A percentile compares a stretch with the other conserved stretches of the same genome.
Conservation (phyloP, 2,329 filamentous ascomycete genomes). For the Ophiocordyceps polyrhachis-furcata region DNA sequence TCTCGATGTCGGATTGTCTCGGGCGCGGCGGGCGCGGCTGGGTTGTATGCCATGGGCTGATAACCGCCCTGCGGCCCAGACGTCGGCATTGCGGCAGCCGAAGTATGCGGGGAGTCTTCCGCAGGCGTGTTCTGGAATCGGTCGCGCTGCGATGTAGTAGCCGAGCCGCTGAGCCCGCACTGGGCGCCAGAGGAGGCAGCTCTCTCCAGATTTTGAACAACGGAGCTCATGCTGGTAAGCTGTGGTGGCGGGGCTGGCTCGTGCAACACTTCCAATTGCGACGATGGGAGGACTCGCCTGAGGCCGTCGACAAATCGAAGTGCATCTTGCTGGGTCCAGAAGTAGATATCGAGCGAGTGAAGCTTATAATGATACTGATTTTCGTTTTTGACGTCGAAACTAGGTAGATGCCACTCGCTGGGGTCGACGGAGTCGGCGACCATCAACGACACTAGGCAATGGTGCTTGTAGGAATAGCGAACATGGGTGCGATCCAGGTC, state of each 20-base stretch:
- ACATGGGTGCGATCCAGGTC: slow-evolving; percentile 47
- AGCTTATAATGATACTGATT: slow-evolving; percentile 65
- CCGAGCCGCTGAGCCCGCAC: slow-evolving; percentile 16
- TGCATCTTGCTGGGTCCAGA: slow-evolving; percentile 59
- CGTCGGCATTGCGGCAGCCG: slow-evolving; percentile 1
- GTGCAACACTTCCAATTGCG: slow-evolving; percentile 43
- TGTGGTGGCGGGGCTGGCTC: slow-evolving; percentile 36
- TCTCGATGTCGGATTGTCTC: slow-evolving; percentile 55
- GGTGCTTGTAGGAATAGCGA: slow-evolving; percentile 56
- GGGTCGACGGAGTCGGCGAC: slow-evolving; percentile 35
- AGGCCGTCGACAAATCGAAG: slow-evolving; percentile 51
- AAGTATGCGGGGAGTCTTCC: not conserved
- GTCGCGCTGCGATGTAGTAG: slow-evolving; percentile 2
- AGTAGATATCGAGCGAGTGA: slow-evolving; percentile 59
- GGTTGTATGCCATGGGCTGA: slow-evolving; percentile 56
- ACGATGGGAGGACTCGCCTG: slow-evolving; percentile 40
- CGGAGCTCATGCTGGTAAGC: slow-evolving; percentile 38
- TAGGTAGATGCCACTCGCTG: slow-evolving; percentile 58
- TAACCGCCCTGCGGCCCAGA: slow-evolving; percentile 27
- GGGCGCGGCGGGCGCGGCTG: slow-evolving; percentile 56
- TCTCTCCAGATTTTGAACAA: slow-evolving; percentile 57
- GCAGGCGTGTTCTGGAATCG: slow-evolving; percentile 7
- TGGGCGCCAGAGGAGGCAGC: slow-evolving; percentile 45
- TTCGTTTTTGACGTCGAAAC: slow-evolving; percentile 53
- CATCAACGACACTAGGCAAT: slow-evolving; percentile 48